A percentile compares a stretch with the other conserved stretches of the same genome.
phyloP scores from a whole-genome alignment of 805 yeast genomes.

The Candida insectalens region DNA sequence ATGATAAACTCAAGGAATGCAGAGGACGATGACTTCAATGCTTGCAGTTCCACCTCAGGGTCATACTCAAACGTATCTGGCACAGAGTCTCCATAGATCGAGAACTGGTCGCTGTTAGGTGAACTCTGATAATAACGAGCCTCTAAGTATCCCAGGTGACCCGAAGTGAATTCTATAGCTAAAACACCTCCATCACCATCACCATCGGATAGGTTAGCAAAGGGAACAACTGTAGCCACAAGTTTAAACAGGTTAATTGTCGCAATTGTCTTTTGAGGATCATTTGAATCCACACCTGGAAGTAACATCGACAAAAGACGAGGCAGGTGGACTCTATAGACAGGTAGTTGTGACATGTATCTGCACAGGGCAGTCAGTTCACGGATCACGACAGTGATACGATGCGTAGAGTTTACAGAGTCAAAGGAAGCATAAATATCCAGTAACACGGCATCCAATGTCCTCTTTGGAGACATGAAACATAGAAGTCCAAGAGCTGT shows the following conservation, averaged over 20 bases:
- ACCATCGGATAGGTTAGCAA: constrained; percentile 46
- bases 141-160: constrained; percentile 50
- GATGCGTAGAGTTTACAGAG: constrained; percentile 64
- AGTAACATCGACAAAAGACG: constrained; percentile 59
- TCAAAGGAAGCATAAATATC: constrained; percentile 73
- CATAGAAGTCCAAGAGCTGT: constrained; percentile 55
- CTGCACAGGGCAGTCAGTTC: constrained; percentile 58
- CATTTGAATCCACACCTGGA: constrained; percentile 86
- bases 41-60: constrained; percentile 35
- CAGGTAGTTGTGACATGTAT: constrained; percentile 51
- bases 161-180: constrained; percentile 51
- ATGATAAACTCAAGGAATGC: constrained; percentile 54
- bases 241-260: constrained; percentile 63
- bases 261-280: constrained; percentile 59
- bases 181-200: constrained; percentile 27
- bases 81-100: constrained; percentile 12
- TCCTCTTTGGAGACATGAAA: constrained; percentile 44
- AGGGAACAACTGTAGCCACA: constrained; percentile 63
- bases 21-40: constrained; percentile 65
- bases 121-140: constrained; percentile 26
- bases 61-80: constrained; percentile 29
- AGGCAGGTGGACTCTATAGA: constrained; percentile 70
- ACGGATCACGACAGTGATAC: constrained; percentile 64
- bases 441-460: constrained; percentile 43
- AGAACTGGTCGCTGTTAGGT: constrained; percentile 12